A percentile compares a stretch with the other conserved stretches of the same genome.
Evolutionary conservation across 2,329 filamentous ascomycete species (phyloP).

Genomic region (Trichoderma sp.): DNA sequence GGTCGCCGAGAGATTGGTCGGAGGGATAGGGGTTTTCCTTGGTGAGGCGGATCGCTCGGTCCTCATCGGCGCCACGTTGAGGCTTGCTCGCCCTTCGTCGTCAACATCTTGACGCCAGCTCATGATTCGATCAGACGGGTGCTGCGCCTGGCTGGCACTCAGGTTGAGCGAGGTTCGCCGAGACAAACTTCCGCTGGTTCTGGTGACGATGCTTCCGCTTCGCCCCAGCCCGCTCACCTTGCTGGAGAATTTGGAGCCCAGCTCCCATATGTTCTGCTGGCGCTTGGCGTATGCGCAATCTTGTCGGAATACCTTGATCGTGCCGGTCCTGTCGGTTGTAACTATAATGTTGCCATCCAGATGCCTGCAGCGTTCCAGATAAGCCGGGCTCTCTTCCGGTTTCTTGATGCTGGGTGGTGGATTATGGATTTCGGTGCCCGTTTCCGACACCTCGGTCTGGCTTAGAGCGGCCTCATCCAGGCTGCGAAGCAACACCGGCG

Average conservation of each 20-base stretch:
- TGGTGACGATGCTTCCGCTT: slow-evolving; percentile 54
- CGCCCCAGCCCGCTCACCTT: slow-evolving; percentile 60
- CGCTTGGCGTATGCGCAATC: slow-evolving; percentile 86
- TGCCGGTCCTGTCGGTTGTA: slow-evolving; percentile 81
- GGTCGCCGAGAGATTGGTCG: slow-evolving; percentile 36
- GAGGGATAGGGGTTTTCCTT: slow-evolving; percentile 40
- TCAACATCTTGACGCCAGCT: slow-evolving; percentile 76
- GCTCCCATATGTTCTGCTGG: slow-evolving; percentile 72
- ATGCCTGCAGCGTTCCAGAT: slow-evolving; percentile 73
- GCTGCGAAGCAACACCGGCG: slow-evolving; percentile 77
- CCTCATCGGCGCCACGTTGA: slow-evolving; percentile 40
- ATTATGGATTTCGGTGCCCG: slow-evolving; percentile 30
- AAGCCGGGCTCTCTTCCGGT: slow-evolving; percentile 70
- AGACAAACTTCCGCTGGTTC: slow-evolving; percentile 51
- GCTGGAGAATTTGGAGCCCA: slow-evolving; percentile 70
- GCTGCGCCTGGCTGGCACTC: slow-evolving; percentile 32
- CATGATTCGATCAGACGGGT: slow-evolving; percentile 70
- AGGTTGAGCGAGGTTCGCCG: slow-evolving; percentile 52
- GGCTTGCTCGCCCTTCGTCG: slow-evolving; percentile 37
- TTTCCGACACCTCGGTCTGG: slow-evolving; percentile 39
- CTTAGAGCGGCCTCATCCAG: slow-evolving; percentile 58
- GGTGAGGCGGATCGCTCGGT: slow-evolving; percentile 57
- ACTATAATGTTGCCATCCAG: slow-evolving; percentile 84
- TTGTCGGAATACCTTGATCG: slow-evolving; percentile 92
- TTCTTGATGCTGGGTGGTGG: slow-evolving; percentile 35